These are phyloP conservation scores for Wickerhamomyces bisporus DNA, from an alignment of 805 yeast genomes.

Conservation along the genomic window DNA sequence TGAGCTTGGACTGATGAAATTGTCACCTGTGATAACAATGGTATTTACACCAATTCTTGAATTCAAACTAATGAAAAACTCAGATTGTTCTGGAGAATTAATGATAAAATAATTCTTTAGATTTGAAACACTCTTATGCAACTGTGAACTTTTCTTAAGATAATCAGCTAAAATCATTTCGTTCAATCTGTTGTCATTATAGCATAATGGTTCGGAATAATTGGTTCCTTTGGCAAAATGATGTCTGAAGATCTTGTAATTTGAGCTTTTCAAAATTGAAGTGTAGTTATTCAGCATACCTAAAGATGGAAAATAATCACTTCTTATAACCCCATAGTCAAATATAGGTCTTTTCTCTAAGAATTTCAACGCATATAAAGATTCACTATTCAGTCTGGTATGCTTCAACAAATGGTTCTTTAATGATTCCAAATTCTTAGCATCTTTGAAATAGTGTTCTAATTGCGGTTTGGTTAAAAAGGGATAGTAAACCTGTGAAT, in stretches of 20 bases:
- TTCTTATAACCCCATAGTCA: slow-evolving; percentile 21
- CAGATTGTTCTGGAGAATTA: slow-evolving; percentile 18
- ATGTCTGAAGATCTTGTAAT: slow-evolving; percentile 9
- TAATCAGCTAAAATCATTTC: slow-evolving; percentile 9
- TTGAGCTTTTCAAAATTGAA: slow-evolving; percentile 6
- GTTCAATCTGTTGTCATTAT: slow-evolving; percentile 6
- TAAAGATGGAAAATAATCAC: slow-evolving; percentile 15
- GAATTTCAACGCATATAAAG: slow-evolving; percentile 4
- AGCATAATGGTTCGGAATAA: slow-evolving; percentile 11
- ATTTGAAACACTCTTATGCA: slow-evolving; percentile 2
- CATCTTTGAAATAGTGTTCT: slow-evolving; percentile 8
- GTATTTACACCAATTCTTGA: slow-evolving; percentile 13
- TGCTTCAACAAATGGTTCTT: slow-evolving; percentile 6
- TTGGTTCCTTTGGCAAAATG: slow-evolving; percentile 8
- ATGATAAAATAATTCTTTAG: slow-evolving; percentile 18
- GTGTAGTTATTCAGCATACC: slow-evolving; percentile 10
- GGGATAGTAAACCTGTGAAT: slow-evolving; percentile 16
- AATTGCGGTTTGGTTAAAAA: slow-evolving; percentile 14
- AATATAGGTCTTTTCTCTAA: slow-evolving; percentile 3
- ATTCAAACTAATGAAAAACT: slow-evolving; percentile 16
- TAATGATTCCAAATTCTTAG: slow-evolving; percentile 1
- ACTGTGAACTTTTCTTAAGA: slow-evolving; percentile 8
- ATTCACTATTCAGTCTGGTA: slow-evolving; percentile 5
- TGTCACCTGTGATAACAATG: slow-evolving; percentile 15
- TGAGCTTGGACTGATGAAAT: slow-evolving; percentile 16